These are phyloP conservation scores for Trichothecium sympodiale DNA, from an alignment of 2,329 filamentous ascomycete genomes.

Conservation along the genomic window DNA sequence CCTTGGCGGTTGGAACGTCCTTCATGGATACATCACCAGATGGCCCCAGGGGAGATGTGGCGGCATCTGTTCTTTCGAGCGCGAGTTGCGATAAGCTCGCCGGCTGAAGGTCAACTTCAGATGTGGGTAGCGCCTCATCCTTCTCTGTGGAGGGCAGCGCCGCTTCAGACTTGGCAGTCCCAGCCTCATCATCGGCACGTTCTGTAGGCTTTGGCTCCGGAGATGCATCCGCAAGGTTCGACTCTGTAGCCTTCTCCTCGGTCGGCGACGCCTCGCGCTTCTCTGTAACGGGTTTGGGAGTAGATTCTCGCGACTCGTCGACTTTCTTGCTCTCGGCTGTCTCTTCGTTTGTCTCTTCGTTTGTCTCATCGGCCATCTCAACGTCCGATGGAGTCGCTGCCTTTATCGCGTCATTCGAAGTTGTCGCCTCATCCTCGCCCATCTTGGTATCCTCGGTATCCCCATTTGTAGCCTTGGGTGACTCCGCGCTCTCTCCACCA, in stretches of 20 bases:
- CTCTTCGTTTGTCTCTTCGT: too few relatives aligned
- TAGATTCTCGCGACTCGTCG: too few relatives aligned
- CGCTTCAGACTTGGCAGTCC: not conserved
- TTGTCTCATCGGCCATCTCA: too few relatives aligned
- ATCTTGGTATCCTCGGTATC: constrained; percentile 12
- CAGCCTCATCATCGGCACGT: not conserved
- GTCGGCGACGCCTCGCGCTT: not conserved
- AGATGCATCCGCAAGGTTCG: not conserved
- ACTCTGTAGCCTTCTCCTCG: not conserved
- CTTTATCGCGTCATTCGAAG: too few relatives aligned
- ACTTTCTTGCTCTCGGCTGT: too few relatives aligned
- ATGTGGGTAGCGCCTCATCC: constrained; percentile 13
- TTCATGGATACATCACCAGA: constrained; percentile 38
- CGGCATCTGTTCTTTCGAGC: constrained; percentile 22
- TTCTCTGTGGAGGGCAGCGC: not conserved
- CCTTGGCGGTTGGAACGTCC: constrained; percentile 48
- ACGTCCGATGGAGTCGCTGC: too few relatives aligned
- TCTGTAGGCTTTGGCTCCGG: constrained; percentile 1
- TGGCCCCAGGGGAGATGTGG: constrained; percentile 14
- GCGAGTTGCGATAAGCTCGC: constrained; percentile 26
- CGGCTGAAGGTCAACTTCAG: constrained; percentile 23
- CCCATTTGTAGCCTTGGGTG: constrained; percentile 13
- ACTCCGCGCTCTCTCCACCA: constrained; percentile 12
- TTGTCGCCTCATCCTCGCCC: constrained; percentile 6
- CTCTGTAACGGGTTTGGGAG: not conserved